Evolutionary conservation across 345 rosid species (phyloP), one percentile per base, ranked within the genome.

Genomic region (Salix koriyanagi): DNA sequence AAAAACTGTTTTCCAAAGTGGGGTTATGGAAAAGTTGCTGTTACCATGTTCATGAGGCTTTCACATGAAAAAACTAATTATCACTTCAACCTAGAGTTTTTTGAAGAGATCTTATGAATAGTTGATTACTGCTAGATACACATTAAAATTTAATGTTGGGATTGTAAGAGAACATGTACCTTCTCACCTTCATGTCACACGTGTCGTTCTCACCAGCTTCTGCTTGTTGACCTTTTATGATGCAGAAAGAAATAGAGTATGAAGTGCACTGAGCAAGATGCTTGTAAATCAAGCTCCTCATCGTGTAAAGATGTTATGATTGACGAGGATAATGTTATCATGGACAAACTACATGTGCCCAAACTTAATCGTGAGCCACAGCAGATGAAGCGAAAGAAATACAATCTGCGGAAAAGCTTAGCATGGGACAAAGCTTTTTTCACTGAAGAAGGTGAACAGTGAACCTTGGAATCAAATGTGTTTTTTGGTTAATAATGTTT

Each of bases 361-460:
- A 91, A 89, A 75, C 87, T 93, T 71, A 84, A 81, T 26, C 62
- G 92, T 72, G 97, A 91, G 78, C 89, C 90, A 4, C 96, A 90
- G 61, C 82, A 82, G 81, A 93, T 91, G 98, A 96, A 96, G 84
- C 90, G 90, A 90, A 96, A 93, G 87, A 95, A 93, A 65, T 91
- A 73, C 78, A 92, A 93, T 84, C 80, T 96, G 84, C 86, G 97
- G 50, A 93, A 93, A 78, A 96, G 99, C 86, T 85, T 96, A 79
- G 99, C 99, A 0, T 93, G 98, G 99, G 83, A 96, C 64, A 84
- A 84, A 65, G 98, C 98, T 69, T 93, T 95, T 77, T 89, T 90
- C 67, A 93, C 97, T 5, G 99, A 93, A 79, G 98, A 90, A 90
- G 99, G 99, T 95, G 14, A 67, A 34, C 4, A 3, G n/a, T 77